Evolutionary conservation across 345 rosid species (phyloP), one percentile per base, ranked within the genome.

Genomic region (Gossypium mustelinum): DNA sequence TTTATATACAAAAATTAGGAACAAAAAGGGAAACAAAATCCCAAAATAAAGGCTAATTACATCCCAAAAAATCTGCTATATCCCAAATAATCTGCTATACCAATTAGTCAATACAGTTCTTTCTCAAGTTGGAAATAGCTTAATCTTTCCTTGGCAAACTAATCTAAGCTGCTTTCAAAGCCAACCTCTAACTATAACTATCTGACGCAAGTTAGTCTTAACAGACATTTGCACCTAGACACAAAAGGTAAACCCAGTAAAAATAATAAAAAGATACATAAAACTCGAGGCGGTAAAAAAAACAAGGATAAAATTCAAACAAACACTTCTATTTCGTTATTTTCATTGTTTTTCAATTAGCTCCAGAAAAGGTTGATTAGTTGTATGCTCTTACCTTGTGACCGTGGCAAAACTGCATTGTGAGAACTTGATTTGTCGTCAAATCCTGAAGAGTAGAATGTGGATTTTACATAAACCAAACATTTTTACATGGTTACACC

Each of bases 341-440:
- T 65, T n/a, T 43, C 24, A 65, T 41, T n/a, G 7, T 41, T 41
- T 63, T 63, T 9, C 13, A 39, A 47, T 39, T 64, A 2, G 9
- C 68, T 18, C 69, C 50, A 65, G 25, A 65, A 65, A 43, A 18
- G 4, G 7, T n/a, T n/a, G 69, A 64, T 64, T 64, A 43, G 16
- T 43, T 41, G 77, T 16, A 14, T 50, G 59, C 22, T 44, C 73
- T 22, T 87, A 89, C 98, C 90, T 90, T 94, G 82, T 82, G 79
- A 50, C 98, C 96, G 25, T 54, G 70, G 64, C 93, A 94, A 81
- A 90, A 94, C 80, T 92, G 86, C 98, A 94, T 94, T 11, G 92
- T 89, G 57, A 94, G 83, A 83, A 94, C 92, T 24, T 88, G 86
- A 55, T 77, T 85, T 73, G 98, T 89, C 4, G 98, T 94, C 57